These are phyloP conservation scores for Agapanthus africanus DNA, from an alignment of 106 monocot species.

Conservation along the genomic window DNA sequence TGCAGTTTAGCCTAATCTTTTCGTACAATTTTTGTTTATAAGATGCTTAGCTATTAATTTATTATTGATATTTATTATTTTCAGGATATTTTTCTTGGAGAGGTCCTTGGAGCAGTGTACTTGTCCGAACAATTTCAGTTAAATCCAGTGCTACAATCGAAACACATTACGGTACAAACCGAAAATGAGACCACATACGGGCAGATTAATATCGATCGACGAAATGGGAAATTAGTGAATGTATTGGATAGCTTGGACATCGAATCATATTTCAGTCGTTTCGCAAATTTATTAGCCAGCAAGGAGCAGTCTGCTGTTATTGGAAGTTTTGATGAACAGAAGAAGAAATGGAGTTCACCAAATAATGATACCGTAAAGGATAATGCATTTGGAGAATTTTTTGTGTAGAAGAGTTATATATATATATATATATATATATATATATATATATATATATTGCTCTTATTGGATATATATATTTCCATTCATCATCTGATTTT, in stretches of 20 bases:
- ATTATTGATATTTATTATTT: background rate
- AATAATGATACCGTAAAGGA: background rate
- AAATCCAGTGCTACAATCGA: conserved; percentile 12
- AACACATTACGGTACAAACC: conserved; percentile 20
- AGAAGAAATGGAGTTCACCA: conserved; percentile 39
- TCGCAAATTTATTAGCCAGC: conserved; percentile 35
- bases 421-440: too few relatives aligned
- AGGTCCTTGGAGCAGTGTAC: conserved; percentile 68
- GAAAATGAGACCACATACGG: conserved; percentile 35
- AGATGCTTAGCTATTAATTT: background rate
- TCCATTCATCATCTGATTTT: too few relatives aligned
- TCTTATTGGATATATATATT: too few relatives aligned
- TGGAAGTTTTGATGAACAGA: conserved; percentile 71
- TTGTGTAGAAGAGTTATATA: too few relatives aligned
- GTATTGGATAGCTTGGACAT: conserved; percentile 33
- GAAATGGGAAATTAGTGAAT: conserved; percentile 34
- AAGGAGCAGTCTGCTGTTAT: conserved; percentile 54
- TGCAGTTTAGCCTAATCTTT: too few relatives aligned
- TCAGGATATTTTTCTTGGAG: conserved; percentile 85
- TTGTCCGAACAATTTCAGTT: conserved; percentile 36
- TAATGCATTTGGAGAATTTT: background rate
- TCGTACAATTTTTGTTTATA: background rate
- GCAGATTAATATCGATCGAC: conserved; percentile 15
- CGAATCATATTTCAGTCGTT: conserved; percentile 41
- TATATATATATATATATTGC: too few relatives aligned